These are phyloP conservation scores for Candida dubliniensis DNA, from an alignment of 1,139 yeast genomes.

Conservation along the genomic window DNA sequence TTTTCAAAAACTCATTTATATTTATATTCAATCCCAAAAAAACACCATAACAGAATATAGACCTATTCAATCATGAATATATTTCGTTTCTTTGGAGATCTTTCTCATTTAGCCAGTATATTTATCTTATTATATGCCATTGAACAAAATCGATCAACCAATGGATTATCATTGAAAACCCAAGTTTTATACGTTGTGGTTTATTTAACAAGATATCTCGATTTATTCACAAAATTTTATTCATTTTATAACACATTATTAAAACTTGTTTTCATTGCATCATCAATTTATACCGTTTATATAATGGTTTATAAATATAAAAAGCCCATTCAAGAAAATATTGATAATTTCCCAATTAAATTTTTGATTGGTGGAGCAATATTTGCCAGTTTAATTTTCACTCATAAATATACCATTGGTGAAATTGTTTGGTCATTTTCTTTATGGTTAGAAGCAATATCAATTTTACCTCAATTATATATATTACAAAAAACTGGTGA, in stretches of 20 bases:
- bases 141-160: slow-evolving; percentile 60
- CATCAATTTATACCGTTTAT: slow-evolving; percentile 75
- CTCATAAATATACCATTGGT: slow-evolving; percentile 57
- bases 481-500: slow-evolving; percentile 88
- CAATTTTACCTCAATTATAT: slow-evolving; percentile 88
- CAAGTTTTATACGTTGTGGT: slow-evolving; percentile 79
- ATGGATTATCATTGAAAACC: slow-evolving; percentile 87
- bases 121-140: slow-evolving; percentile 74
- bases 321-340: slow-evolving; percentile 49
- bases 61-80: slow-evolving; percentile 45
- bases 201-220: slow-evolving; percentile 76
- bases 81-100: slow-evolving; percentile 67
- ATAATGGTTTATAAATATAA: slow-evolving; percentile 66
- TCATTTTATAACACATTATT: slow-evolving; percentile 76
- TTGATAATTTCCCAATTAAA: slow-evolving; percentile 74
- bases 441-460: slow-evolving; percentile 85
- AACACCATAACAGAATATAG: too few species aligned
- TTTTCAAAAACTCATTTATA: too few species aligned
- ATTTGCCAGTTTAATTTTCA: slow-evolving; percentile 62
- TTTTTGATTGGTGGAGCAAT: slow-evolving; percentile 68
- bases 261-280: slow-evolving; percentile 76
- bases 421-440: slow-evolving; percentile 79
- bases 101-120: slow-evolving; percentile 81
- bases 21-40: too few species aligned
- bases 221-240: slow-evolving; percentile 56